Base-by-base conservation (phyloP, 257 asterid species). In the Scutellaria barbata region DNA sequence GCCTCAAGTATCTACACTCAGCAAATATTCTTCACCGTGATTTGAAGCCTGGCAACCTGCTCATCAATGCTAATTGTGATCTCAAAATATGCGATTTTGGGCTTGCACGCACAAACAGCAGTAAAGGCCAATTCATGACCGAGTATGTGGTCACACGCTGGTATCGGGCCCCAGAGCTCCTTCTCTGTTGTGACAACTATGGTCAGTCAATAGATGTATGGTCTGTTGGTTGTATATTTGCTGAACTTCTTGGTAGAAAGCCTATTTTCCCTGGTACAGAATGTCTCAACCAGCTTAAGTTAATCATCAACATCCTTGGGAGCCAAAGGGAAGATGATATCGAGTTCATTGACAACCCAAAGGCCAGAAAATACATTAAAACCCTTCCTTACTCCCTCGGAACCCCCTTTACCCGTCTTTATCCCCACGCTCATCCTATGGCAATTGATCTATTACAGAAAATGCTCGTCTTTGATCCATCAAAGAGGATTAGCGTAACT, bases 151-250 rank as follows among this genome's bases (percentile, higher is more conserved):
- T 85, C 43, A 85, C 90, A 1, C 85, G 90, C 25, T 85, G 90
- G 90, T 85, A 85, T 30, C 79, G 90, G 17, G 87, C 90, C 42
- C 90, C 90, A 2, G 88, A 86, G 68, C 90, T 86, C 40, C 87
- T 86, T 39, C 86, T 86, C 33, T 86, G 90, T 77, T 86, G 88
- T 39, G 88, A 86, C 76, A 77, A 75, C 66, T 86, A 83, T 52
- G 88, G 88, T 7, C 83, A 83, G 2, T 85, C 90, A 1, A 83
- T 86, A 42, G 90, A 86, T 13, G 82, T 86, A 4, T 86, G 90
- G 90, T 86, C 90, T 6, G 88, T 86, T 5, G 90, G 90, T 47
- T 86, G 90, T 51, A 86, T 86, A 43, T 86, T 86, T 42, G 88
- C 88, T 0, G 90, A 86, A 50, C 85, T 86, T 40, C 82, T 86